Evolutionary conservation across 2,329 filamentous ascomycete species (phyloP), one percentile per base, ranked within the genome.

Genomic region (Talaromyces sp.): DNA sequence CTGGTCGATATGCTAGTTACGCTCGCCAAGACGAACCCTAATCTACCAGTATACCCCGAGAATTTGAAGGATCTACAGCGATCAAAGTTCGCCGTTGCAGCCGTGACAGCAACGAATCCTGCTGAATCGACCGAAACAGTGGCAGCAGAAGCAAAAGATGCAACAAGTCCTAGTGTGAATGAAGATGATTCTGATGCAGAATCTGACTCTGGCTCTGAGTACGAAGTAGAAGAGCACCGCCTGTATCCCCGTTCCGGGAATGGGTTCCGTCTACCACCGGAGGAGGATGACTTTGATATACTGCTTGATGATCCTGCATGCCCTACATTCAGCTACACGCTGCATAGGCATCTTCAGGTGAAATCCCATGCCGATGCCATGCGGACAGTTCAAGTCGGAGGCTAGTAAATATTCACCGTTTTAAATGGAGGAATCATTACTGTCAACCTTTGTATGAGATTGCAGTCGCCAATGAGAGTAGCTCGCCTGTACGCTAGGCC

Each of bases 1-100:
- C 80, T 93, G 1, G 83, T 91, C 54, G 83, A 84, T 60, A 80
- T 92, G 31, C 78, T 92, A 39, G 79, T 90, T 63, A 82, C 84
- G 65, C 81, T 86, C 63, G 84, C 84, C 31, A 82, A 83, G 54
- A 74, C 84, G 1, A 81, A 89, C 64, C 87, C 89, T 2, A 82
- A 86, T 60, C 77, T 92, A 5, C 84, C 88, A 5, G 79, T 92
- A 59, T 92, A 90, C 69, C 82, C 81, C 52, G 68, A 65, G 66
- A 77, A 73, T 56, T 69, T 73, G 65, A 69, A 42, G 44, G 65
- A 67, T 35, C 67, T 67, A 56, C 69, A 58, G 31, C 64, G 50
- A 35, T 72, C 70, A 8, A 69, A 70, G 33, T 71, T 73, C 40
- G 56, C 66, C 69, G 70, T 57, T 56, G 64, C 8, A 63, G 61